Percentiles rank a stretch among this genome's conserved stretches.
Conservation (phyloP, 73 alveolate species). For the Paramecium primaurelia region DNA sequence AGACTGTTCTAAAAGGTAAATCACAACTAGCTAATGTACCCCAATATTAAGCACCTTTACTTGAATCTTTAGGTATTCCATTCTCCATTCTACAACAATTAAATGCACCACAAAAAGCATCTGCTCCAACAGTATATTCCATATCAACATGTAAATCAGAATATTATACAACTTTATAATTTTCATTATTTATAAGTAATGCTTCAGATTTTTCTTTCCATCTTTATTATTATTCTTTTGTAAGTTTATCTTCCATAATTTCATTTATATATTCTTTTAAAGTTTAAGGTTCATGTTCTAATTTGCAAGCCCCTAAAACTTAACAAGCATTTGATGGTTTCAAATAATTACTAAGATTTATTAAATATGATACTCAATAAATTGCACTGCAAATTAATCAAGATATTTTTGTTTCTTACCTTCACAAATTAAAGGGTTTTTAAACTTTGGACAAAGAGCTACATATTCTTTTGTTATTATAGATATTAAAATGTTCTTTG, state of each 20-base stretch:
- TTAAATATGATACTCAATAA: not conserved
- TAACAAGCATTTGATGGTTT: slow-evolving; percentile 22
- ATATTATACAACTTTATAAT: slow-evolving; percentile 79
- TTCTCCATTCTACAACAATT: slow-evolving; percentile 86
- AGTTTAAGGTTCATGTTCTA: not conserved
- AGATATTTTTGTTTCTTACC: not conserved
- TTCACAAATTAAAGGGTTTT: not conserved
- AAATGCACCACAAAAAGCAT: slow-evolving; percentile 70
- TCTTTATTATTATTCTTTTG: not conserved
- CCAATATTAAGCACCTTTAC: slow-evolving; percentile 60
- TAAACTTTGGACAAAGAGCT: not conserved
- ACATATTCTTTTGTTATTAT: not conserved
- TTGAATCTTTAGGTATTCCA: slow-evolving; percentile 65
- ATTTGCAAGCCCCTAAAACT: not conserved
- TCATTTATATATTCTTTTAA: not conserved
- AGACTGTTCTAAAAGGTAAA: slow-evolving; percentile 61
- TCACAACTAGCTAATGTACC: slow-evolving; percentile 76
- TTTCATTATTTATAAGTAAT: slow-evolving; percentile 21
- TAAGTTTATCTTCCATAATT: not conserved
- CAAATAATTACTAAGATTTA: not conserved
- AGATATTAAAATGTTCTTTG: not conserved
- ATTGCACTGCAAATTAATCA: not conserved
- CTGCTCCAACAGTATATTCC: slow-evolving; percentile 73
- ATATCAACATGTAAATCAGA: slow-evolving; percentile 90
- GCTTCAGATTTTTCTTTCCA: slow-evolving; percentile 48